Evolutionary conservation across 176 grass and related monocot genomes (phyloP).

Genomic region (Lolium multiflorum): DNA sequence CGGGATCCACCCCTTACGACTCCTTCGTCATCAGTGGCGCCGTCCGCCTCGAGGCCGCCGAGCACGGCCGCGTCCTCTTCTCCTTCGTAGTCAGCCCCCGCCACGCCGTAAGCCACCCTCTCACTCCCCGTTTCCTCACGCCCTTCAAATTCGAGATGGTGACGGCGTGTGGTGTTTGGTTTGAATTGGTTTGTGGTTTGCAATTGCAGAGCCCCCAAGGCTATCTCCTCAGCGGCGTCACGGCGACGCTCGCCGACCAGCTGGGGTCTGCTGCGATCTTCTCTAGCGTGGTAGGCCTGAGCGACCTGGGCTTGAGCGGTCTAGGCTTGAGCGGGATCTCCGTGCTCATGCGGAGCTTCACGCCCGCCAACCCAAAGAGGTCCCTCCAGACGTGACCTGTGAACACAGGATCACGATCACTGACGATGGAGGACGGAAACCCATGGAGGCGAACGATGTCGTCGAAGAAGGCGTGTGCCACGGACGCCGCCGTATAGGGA

Average conservation of each 20-base stretch:
- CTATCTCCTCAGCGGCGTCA: constrained; percentile 64
- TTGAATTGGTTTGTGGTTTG: constrained; percentile 28
- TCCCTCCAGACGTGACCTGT: no score
- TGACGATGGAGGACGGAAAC: no score
- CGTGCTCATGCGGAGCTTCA: no score
- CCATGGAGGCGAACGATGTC: no score
- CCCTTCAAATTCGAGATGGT: not conserved
- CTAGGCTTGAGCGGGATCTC: no score
- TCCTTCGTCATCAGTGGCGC: constrained; percentile 44
- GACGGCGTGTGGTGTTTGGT: constrained; percentile 11
- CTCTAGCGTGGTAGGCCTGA: no score
- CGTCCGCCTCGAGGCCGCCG: constrained; percentile 52
- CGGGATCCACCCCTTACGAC: no score
- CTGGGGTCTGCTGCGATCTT: constrained; percentile 64
- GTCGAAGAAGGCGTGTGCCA: no score
- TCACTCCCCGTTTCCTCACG: not conserved
- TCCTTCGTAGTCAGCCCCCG: constrained; percentile 66
- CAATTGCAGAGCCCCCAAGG: constrained; percentile 60
- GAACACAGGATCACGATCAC: no score
- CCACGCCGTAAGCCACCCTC: constrained; percentile 49
- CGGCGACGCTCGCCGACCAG: constrained; percentile 69
- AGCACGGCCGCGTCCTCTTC: constrained; percentile 68
- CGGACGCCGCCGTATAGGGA: no score
- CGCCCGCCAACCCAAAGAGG: no score
- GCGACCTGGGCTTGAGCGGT: no score